A percentile compares a stretch with the other conserved stretches of the same genome.
phyloP scores from a whole-genome alignment of 176 grass and related monocot genomes.

The Poa pratensis region DNA sequence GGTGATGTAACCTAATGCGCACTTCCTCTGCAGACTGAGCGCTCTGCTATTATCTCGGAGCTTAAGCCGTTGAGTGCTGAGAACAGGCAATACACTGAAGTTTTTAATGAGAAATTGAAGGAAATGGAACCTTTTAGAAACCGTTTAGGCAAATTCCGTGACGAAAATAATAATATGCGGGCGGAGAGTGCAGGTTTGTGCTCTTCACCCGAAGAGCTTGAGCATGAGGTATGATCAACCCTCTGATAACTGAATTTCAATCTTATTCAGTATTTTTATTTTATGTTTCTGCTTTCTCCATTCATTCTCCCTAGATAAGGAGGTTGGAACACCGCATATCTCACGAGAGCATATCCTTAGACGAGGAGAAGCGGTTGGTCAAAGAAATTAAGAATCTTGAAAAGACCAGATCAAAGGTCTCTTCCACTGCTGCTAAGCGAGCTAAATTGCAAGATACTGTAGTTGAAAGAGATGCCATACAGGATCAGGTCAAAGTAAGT shows the following conservation, averaged over 20 bases:
- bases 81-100: conserved; percentile 71
- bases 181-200: conserved; percentile 84
- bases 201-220: conserved; percentile 92
- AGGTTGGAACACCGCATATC: conserved; percentile 77
- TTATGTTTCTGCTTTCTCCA: conserved; percentile 35
- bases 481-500: conserved; percentile 95
- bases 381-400: conserved; percentile 94
- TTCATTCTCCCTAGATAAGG: conserved; percentile 62
- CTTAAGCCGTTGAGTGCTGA: conserved; percentile 76
- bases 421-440: conserved; percentile 66
- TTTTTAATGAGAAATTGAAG: conserved; percentile 75
- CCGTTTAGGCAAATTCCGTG: conserved; percentile 80
- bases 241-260: conserved; percentile 6
- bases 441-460: conserved; percentile 78
- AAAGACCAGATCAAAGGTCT: conserved; percentile 83
- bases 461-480: conserved; percentile 82
- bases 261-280: conserved; percentile 29
- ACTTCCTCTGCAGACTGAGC: conserved; percentile 65
- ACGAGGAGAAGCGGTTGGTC: conserved; percentile 85
- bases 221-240: conserved; percentile 62
- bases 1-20: conserved; percentile 8
- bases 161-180: conserved; percentile 75
- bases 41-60: conserved; percentile 60
- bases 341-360: conserved; percentile 89
- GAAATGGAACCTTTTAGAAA: conserved; percentile 77